phyloP scores from a whole-genome alignment of 148 eudicot genomes.

The Drosera capensis region DNA sequence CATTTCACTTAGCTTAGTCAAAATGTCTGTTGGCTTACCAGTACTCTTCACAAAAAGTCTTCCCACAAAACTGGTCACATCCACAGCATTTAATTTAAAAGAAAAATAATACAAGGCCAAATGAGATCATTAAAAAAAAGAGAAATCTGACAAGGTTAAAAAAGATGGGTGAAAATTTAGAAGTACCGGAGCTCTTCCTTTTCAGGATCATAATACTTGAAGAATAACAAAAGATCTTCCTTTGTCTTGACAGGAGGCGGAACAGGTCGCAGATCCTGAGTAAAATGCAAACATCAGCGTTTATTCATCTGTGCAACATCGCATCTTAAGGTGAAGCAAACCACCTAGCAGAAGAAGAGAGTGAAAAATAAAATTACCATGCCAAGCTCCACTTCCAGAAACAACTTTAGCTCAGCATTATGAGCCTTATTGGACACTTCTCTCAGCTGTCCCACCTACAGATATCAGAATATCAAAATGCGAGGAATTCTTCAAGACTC shows the following conservation, averaged over 20 bases:
- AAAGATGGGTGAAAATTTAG: background rate
- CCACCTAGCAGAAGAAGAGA: background rate
- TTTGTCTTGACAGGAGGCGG: constrained; percentile 31
- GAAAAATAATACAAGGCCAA: background rate
- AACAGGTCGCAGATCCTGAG: constrained; percentile 30
- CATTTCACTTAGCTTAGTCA: constrained; percentile 19
- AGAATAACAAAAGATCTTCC: constrained; percentile 46
- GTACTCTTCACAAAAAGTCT: constrained; percentile 17
- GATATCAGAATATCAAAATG: background rate
- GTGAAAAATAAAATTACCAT: constrained; percentile 14
- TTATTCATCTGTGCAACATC: constrained; percentile 1
- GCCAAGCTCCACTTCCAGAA: constrained; percentile 38
- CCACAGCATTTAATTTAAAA: background rate
- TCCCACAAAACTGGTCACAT: constrained; percentile 16
- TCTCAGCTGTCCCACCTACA: constrained; percentile 46
- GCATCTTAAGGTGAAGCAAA: background rate
- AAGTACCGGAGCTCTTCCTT: constrained; percentile 46
- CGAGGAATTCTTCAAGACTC: too few relatives aligned
- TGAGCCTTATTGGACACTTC: constrained; percentile 33
- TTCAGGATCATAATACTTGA: constrained; percentile 43
- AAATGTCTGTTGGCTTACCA: constrained; percentile 17
- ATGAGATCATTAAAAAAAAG: background rate
- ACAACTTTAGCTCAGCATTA: constrained; percentile 47
- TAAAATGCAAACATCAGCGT: background rate
- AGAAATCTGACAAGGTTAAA: background rate